These are phyloP conservation scores for Zostera marina DNA, from an alignment of 116 monocot genomes.

Conservation along the genomic window DNA sequence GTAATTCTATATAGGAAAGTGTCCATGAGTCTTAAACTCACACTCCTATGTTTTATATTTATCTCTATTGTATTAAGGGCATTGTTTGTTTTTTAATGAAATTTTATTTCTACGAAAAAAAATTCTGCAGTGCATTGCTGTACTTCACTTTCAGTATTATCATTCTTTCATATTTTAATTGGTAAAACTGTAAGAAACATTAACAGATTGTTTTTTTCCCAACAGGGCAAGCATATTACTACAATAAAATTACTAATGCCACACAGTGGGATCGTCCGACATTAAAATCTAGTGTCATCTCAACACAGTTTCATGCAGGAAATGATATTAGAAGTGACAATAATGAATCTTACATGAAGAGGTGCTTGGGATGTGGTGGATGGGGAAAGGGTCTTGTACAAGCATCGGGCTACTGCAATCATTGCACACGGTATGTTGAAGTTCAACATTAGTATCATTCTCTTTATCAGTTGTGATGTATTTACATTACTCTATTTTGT, in stretches of 20 bases:
- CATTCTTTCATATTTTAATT: background rate
- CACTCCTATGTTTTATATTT: too few species aligned
- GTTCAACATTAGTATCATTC: background rate
- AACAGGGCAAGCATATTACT: constrained; percentile 71
- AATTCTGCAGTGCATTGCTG: too few species aligned
- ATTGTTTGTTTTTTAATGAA: too few species aligned
- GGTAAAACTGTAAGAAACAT: background rate
- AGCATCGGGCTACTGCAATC: constrained; percentile 88
- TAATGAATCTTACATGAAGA: constrained; percentile 27
- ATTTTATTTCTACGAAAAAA: too few species aligned
- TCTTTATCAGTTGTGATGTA: background rate
- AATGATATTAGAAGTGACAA: constrained; percentile 14
- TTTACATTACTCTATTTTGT: background rate
- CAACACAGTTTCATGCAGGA: constrained; percentile 5
- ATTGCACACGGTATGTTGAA: constrained; percentile 83
- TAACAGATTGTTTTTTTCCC: background rate
- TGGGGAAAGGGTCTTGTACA: constrained; percentile 89
- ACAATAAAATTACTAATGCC: constrained; percentile 50
- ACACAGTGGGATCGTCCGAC: constrained; percentile 84
- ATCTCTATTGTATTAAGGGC: too few species aligned
- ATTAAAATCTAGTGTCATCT: constrained; percentile 7
- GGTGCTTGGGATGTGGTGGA: constrained; percentile 88
- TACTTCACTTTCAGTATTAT: background rate
- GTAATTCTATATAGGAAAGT: too few species aligned
- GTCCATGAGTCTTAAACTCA: too few species aligned